These are phyloP conservation scores for Plasmopara muralis DNA, from an alignment of 352 stramenopile species.

Conservation along the genomic window DNA sequence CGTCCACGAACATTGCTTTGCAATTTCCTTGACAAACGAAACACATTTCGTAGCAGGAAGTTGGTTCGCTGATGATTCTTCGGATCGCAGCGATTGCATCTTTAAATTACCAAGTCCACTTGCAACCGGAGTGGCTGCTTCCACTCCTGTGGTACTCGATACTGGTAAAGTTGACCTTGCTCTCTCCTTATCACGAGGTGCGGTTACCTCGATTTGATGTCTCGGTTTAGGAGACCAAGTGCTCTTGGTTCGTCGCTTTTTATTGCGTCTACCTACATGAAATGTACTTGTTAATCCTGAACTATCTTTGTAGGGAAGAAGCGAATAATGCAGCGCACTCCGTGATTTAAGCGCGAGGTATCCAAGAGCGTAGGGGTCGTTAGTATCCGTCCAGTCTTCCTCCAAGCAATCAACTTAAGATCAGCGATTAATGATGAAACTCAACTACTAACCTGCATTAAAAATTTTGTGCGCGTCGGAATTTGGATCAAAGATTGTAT, in stretches of 20 bases:
- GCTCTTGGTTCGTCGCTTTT: slow-evolving; percentile 20
- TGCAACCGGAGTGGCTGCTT: slow-evolving; percentile 1
- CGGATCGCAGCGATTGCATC: background rate
- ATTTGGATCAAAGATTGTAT: slow-evolving; percentile 40
- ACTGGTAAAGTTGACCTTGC: background rate
- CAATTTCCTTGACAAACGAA: slow-evolving; percentile 34
- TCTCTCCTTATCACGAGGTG: slow-evolving; percentile 5
- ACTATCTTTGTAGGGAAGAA: background rate
- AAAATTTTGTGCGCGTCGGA: slow-evolving; percentile 70
- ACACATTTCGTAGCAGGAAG: slow-evolving; percentile 18
- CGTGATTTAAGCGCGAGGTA: slow-evolving; percentile 39
- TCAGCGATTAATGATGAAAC: background rate
- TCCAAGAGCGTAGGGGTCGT: slow-evolving; percentile 51
- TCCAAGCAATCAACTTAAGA: background rate
- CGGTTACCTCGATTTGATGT: slow-evolving; percentile 9
- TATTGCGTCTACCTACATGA: slow-evolving; percentile 8
- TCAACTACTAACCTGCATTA: slow-evolving; percentile 30
- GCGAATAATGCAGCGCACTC: slow-evolving; percentile 21
- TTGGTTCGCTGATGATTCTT: slow-evolving; percentile 2
- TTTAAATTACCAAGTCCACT: slow-evolving; percentile 1
- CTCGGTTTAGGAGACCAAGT: slow-evolving; percentile 17
- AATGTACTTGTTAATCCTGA: no score
- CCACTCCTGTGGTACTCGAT: slow-evolving; percentile 3
- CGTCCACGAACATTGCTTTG: slow-evolving; percentile 27
- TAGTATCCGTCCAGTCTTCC: slow-evolving; percentile 44